These are phyloP conservation scores for Aspergillus arachidicola DNA, from an alignment of 2,329 filamentous ascomycete species.

Conservation along the genomic window DNA sequence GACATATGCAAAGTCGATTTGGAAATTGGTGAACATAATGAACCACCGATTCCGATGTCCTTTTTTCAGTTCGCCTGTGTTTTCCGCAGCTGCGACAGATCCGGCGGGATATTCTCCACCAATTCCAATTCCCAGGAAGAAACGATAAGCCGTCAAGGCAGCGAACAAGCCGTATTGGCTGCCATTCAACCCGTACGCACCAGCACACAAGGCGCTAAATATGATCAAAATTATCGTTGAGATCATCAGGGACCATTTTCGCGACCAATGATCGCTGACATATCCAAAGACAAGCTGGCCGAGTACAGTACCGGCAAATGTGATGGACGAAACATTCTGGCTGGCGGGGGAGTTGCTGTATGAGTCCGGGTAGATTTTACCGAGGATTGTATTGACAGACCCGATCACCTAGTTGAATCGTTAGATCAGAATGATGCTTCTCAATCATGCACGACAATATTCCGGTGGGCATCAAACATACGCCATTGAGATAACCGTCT, in stretches of 20 bases:
- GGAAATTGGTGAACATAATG: conserved; percentile 84
- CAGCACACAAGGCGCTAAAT: conserved; percentile 78
- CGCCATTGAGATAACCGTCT: conserved; percentile 89
- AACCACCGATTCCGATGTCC: conserved; percentile 90
- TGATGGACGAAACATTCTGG: conserved; percentile 77
- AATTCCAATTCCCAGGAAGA: conserved; percentile 80
- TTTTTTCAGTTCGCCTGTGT: conserved; percentile 75
- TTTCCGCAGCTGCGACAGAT: conserved; percentile 80
- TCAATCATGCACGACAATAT: not conserved
- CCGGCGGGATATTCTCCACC: conserved; percentile 64
- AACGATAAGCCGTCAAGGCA: conserved; percentile 78
- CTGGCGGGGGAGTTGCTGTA: conserved; percentile 71
- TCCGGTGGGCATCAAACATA: conserved; percentile 40
- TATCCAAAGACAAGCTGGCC: conserved; percentile 82
- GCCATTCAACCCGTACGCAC: conserved; percentile 73
- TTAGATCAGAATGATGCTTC: conserved; percentile 1
- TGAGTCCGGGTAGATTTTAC: conserved; percentile 66
- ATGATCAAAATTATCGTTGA: conserved; percentile 83
- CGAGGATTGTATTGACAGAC: conserved; percentile 77
- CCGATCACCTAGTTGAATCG: conserved; percentile 68
- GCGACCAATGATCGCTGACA: conserved; percentile 79
- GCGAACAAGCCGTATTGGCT: conserved; percentile 72
- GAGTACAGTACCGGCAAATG: conserved; percentile 83
- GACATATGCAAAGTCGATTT: conserved; percentile 85
- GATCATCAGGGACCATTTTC: conserved; percentile 76